Evolutionary conservation across 306 rosid genomes (phyloP).

Genomic region (Macrotyloma uniflorum): DNA sequence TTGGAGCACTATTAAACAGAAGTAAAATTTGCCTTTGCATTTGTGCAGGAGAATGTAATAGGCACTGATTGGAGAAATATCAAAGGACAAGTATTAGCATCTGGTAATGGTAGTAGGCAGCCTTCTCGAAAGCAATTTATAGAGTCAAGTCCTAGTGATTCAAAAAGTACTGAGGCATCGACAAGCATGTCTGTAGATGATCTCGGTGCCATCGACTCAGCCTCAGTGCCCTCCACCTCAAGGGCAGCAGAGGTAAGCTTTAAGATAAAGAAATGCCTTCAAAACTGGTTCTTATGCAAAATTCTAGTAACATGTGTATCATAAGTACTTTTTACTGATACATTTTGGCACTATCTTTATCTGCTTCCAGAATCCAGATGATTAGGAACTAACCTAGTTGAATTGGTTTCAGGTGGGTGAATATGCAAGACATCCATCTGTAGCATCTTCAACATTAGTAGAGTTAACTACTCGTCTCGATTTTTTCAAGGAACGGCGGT

Average conservation of each 20-base stretch:
- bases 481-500: conserved; percentile 99
- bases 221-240: conserved; percentile 76
- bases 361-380: conserved; percentile 7
- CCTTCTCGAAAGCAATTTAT: conserved; percentile 72
- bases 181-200: conserved; percentile 83
- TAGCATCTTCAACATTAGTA: conserved; percentile 87
- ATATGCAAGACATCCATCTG: conserved; percentile 72
- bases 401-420: conserved; percentile 63
- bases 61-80: conserved; percentile 82
- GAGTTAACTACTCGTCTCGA: conserved; percentile 95
- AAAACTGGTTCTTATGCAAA: neutral
- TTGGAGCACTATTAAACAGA: conserved; percentile 18
- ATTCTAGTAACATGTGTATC: neutral
- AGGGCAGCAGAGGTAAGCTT: conserved; percentile 81
- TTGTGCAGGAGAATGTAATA: conserved; percentile 65
- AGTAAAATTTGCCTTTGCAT: conserved; percentile 15
- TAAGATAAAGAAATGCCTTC: conserved; percentile 1
- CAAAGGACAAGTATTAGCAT: conserved; percentile 80
- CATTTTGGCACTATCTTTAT: neutral
- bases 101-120: conserved; percentile 66
- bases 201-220: conserved; percentile 71
- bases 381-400: conserved; percentile 28
- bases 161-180: conserved; percentile 86
- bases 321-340: neutral
- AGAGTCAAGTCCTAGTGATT: conserved; percentile 79